Percentiles rank a stretch among this genome's conserved stretches.
phyloP scores from a whole-genome alignment of 2,329 filamentous ascomycete genomes.

The Neophaeococcomyces mojaviensis region DNA sequence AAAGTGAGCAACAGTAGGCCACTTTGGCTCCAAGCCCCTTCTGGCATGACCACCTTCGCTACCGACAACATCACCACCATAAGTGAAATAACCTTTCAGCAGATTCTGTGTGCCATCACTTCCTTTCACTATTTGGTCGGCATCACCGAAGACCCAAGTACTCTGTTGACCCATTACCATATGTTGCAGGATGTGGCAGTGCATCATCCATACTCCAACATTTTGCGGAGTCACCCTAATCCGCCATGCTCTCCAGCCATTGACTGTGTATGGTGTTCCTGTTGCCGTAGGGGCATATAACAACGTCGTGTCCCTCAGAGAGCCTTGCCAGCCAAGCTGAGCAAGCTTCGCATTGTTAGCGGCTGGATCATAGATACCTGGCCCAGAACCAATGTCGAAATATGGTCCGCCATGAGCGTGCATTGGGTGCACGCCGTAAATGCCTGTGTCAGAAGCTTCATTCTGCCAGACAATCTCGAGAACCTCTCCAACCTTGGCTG shows the following conservation, averaged over 20 bases:
- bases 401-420: conserved; percentile 41
- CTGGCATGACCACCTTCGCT: conserved; percentile 3
- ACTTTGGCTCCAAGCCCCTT: conserved; percentile 7
- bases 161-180: conserved; percentile 29
- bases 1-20: conserved; percentile 7
- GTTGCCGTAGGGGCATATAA: conserved; percentile 47
- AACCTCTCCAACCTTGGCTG: conserved; percentile 36
- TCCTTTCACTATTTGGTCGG: conserved; percentile 29
- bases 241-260: conserved; percentile 57
- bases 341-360: conserved; percentile 34
- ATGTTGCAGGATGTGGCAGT: conserved; percentile 44
- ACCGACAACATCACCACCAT: conserved; percentile 10
- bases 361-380: conserved; percentile 37
- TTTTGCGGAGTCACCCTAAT: conserved; percentile 40
- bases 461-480: conserved; percentile 41
- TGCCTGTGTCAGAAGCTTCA: conserved; percentile 24
- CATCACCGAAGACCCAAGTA: conserved; percentile 41
- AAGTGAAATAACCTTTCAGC: conserved; percentile 38
- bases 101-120: conserved; percentile 26
- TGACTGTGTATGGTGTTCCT: conserved; percentile 33
- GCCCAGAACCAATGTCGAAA: conserved; percentile 41
- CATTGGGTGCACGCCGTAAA: conserved; percentile 36
- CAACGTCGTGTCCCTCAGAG: conserved; percentile 43
- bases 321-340: conserved; percentile 10
- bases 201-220: conserved; percentile 46